These are phyloP conservation scores for Calonectria pseudoturangicola DNA, from an alignment of 2,329 filamentous ascomycete species.

Conservation along the genomic window DNA sequence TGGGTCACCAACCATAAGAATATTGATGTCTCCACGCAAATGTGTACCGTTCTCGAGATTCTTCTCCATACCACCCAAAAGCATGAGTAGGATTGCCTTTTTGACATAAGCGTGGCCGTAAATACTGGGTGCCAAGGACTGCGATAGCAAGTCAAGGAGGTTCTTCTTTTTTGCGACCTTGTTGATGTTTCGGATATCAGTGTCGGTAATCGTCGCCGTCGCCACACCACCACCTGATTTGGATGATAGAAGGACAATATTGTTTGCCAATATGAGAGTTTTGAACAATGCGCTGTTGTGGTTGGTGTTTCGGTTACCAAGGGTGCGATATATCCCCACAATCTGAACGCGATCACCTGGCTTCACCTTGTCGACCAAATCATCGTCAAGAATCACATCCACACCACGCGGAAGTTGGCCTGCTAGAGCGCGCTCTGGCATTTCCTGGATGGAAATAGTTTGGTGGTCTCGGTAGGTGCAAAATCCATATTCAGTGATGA, in stretches of 20 bases:
- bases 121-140: slow-evolving; percentile 96
- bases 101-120: slow-evolving; percentile 98
- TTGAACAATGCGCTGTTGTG: slow-evolving; percentile 96
- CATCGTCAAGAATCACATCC: slow-evolving; percentile 97
- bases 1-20: slow-evolving; percentile 98
- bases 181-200: slow-evolving; percentile 98
- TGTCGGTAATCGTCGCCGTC: slow-evolving; percentile 93
- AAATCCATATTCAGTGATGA: slow-evolving; percentile 96
- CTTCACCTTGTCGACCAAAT: slow-evolving; percentile 95
- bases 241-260: slow-evolving; percentile 93
- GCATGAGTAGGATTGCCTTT: slow-evolving; percentile 95
- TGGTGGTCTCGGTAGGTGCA: slow-evolving; percentile 98
- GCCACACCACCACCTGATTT: slow-evolving; percentile 97
- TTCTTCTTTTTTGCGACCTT: slow-evolving; percentile 96
- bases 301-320: slow-evolving; percentile 95
- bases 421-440: slow-evolving; percentile 96
- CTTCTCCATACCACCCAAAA: slow-evolving; percentile 97
- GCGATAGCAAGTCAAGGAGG: slow-evolving; percentile 92
- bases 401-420: slow-evolving; percentile 96
- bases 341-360: slow-evolving; percentile 97
- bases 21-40: slow-evolving; percentile 98
- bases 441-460: slow-evolving; percentile 98
- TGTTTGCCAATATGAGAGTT: slow-evolving; percentile 94
- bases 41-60: slow-evolving; percentile 98
- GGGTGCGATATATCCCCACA: slow-evolving; percentile 95